phyloP scores from a whole-genome alignment of 2,329 filamentous ascomycete species.

The Aspergillus unguis region DNA sequence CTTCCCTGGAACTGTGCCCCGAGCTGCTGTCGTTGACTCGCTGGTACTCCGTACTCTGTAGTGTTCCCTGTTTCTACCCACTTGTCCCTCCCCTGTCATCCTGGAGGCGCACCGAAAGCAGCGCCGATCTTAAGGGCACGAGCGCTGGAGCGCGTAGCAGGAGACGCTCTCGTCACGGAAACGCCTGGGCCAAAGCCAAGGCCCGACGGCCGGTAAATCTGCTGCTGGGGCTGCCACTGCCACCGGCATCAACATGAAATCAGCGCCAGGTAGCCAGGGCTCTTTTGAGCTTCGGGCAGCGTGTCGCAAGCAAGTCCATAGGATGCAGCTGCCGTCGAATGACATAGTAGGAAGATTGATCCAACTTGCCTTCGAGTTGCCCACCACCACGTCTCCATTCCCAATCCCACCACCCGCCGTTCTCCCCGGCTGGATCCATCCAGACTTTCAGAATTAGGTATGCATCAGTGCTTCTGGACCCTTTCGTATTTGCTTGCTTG shows the following conservation, averaged over 20 bases:
- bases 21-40: not conserved
- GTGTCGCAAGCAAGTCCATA: too few species aligned
- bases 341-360: not conserved
- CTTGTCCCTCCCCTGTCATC: not conserved
- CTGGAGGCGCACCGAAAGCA: not conserved
- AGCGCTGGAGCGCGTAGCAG: not conserved
- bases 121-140: not conserved
- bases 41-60: not conserved
- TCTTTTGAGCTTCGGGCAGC: not conserved
- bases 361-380: not conserved
- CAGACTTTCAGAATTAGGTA: not conserved
- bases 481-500: slow-evolving; percentile 3
- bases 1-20: too few species aligned
- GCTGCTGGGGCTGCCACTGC: not conserved
- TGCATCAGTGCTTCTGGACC: not conserved
- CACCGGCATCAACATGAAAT: slow-evolving; percentile 5
- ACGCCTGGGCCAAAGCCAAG: not conserved
- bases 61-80: not conserved
- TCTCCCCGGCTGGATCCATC: not conserved
- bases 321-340: not conserved
- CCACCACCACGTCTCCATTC: not conserved
- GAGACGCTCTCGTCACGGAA: not conserved
- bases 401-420: not conserved
- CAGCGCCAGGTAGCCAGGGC: not conserved
- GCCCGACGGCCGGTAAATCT: not conserved